Conservation (phyloP, 345 rosid species). For the Litchi chinensis region DNA sequence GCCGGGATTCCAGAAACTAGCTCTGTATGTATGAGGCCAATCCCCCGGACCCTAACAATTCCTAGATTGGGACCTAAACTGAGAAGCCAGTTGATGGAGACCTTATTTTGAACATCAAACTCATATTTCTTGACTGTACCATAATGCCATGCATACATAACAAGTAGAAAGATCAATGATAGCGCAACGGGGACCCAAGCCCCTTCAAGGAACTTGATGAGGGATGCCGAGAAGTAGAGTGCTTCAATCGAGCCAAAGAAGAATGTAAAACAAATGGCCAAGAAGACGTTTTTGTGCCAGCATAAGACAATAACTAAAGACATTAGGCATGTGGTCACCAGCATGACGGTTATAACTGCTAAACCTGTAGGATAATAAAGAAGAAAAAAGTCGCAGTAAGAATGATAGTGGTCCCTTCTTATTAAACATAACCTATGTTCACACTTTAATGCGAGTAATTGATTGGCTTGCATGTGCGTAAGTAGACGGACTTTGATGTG, state of each 20-base stretch:
- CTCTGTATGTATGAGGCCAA: conserved; percentile 91
- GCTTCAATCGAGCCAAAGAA: conserved; percentile 86
- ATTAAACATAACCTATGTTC: background rate
- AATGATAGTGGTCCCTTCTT: background rate
- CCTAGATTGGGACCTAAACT: conserved; percentile 80
- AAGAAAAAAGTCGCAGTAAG: conserved; percentile 5
- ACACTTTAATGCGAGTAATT: background rate
- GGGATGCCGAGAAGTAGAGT: conserved; percentile 96
- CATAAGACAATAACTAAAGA: conserved; percentile 84
- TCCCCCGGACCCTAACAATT: conserved; percentile 81
- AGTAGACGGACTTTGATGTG: background rate
- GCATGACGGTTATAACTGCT: conserved; percentile 97
- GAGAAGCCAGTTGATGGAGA: conserved; percentile 89
- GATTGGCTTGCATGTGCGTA: background rate
- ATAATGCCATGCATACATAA: conserved; percentile 94
- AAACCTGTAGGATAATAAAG: conserved; percentile 58
- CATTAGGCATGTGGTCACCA: conserved; percentile 95
- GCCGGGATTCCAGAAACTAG: conserved; percentile 95
- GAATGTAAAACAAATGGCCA: conserved; percentile 68
- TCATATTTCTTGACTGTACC: conserved; percentile 87
- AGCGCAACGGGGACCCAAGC: conserved; percentile 97
- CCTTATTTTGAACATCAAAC: conserved; percentile 91
- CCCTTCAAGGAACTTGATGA: conserved; percentile 92
- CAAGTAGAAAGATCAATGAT: conserved; percentile 63
- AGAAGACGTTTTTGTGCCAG: conserved; percentile 75